These are phyloP conservation scores for Zygosaccharomyces siamensis DNA, from an alignment of 805 yeast species.

Conservation along the genomic window DNA sequence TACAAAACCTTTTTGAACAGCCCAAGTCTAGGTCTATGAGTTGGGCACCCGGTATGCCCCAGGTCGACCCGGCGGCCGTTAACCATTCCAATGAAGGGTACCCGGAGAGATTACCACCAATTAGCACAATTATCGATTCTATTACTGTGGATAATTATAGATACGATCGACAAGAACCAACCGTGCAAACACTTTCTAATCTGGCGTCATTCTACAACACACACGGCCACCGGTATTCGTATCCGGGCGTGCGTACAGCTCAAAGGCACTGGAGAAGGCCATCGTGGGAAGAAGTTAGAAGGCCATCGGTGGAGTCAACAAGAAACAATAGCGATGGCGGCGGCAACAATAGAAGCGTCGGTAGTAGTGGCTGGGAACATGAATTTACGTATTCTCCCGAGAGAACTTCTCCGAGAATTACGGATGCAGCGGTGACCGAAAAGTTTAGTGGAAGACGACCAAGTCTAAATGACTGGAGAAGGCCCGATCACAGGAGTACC, in stretches of 20 bases:
- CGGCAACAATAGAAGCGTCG: too few relatives aligned
- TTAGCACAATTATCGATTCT: slow-evolving; percentile 16
- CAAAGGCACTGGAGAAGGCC: slow-evolving; percentile 5
- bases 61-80: not conserved
- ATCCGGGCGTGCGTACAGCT: slow-evolving; percentile 15
- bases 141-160: slow-evolving; percentile 5
- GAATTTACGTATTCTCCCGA: not conserved
- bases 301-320: not conserved
- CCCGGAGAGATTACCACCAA: slow-evolving; percentile 17
- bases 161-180: slow-evolving; percentile 14
- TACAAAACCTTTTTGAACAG: not conserved
- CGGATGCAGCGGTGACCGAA: not conserved
- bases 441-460: not conserved
- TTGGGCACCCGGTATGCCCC: not conserved
- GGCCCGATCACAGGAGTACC: not conserved
- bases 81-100: slow-evolving; percentile 1
- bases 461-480: not conserved
- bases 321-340: not conserved
- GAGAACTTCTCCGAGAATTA: not conserved
- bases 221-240: slow-evolving; percentile 25
- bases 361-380: not conserved
- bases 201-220: slow-evolving; percentile 28
- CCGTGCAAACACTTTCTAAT: slow-evolving; percentile 23
- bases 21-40: slow-evolving; percentile 1
- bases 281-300: slow-evolving; percentile 3